Evolutionary conservation across 1,139 yeast genomes (phyloP).

Genomic region (Nematodospora anomalae): DNA sequence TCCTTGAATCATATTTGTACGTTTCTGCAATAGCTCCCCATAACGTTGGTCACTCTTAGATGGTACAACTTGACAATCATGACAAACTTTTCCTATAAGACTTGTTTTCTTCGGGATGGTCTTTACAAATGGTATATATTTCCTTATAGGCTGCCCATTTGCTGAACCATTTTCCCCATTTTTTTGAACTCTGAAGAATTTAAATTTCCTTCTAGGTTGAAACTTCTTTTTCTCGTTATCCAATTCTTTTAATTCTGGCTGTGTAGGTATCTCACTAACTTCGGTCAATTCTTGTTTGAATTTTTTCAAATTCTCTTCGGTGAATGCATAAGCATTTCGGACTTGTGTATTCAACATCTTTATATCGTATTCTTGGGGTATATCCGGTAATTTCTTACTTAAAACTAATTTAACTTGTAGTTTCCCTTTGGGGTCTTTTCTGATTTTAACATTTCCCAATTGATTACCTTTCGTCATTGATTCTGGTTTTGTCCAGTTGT

Average conservation of each 20-base stretch:
- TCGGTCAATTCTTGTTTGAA: slow-evolving; percentile 60
- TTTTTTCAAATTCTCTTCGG: slow-evolving; percentile 78
- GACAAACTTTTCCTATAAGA: slow-evolving; percentile 82
- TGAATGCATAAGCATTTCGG: slow-evolving; percentile 83
- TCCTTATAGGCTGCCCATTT: slow-evolving; percentile 28
- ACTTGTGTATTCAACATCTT: slow-evolving; percentile 76
- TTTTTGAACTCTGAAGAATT: slow-evolving; percentile 31
- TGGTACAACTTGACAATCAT: slow-evolving; percentile 89
- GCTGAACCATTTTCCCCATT: slow-evolving; percentile 18
- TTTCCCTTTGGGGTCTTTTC: slow-evolving; percentile 42
- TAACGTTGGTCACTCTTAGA: slow-evolving; percentile 71
- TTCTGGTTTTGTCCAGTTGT: slow-evolving; percentile 70
- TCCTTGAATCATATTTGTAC: slow-evolving; percentile 50
- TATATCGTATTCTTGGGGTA: slow-evolving; percentile 85
- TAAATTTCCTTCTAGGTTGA: slow-evolving; percentile 24
- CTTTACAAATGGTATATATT: slow-evolving; percentile 68
- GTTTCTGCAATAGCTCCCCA: slow-evolving; percentile 40
- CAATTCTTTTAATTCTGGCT: slow-evolving; percentile 38
- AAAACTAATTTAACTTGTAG: slow-evolving; percentile 59
- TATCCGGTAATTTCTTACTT: slow-evolving; percentile 38
- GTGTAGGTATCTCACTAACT: slow-evolving; percentile 49
- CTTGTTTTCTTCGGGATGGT: slow-evolving; percentile 86
- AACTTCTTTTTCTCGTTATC: slow-evolving; percentile 31
- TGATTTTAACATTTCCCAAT: slow-evolving; percentile 78
- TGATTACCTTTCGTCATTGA: slow-evolving; percentile 66